phyloP scores from a whole-genome alignment of 164 flowering plant species.

The Sedum album region DNA sequence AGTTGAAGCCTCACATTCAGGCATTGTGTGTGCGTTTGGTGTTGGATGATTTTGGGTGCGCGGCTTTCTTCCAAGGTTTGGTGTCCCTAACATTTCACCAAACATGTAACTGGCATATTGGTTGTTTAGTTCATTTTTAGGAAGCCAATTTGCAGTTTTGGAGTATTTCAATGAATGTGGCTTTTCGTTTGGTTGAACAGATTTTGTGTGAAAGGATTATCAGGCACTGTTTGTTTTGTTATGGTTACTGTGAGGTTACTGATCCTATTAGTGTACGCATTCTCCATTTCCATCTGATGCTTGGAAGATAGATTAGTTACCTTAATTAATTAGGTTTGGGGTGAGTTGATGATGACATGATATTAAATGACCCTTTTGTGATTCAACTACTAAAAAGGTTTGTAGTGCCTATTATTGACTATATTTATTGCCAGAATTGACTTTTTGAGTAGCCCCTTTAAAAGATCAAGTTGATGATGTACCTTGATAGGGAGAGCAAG shows the following conservation, averaged over 20 bases:
- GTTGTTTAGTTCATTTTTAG: not conserved
- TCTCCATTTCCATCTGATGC: too few species aligned
- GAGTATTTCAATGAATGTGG: not conserved
- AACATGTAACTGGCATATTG: not conserved
- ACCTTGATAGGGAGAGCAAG: not conserved
- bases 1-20: not conserved
- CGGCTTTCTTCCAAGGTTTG: not conserved
- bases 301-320: too few species aligned
- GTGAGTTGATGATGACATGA: not conserved
- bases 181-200: not conserved
- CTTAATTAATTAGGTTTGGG: not conserved
- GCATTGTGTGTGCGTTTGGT: not conserved
- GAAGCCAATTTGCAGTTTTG: not conserved
- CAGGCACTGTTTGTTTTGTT: not conserved
- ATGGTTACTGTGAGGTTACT: not conserved
- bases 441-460: not conserved
- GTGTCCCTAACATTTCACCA: conserved; percentile 1
- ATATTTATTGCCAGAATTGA: not conserved
- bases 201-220: not conserved
- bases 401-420: not conserved
- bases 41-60: not conserved
- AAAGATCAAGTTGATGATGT: not conserved
- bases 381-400: not conserved
- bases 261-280: not conserved
- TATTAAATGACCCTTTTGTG: not conserved